Percentiles rank a stretch among this genome's conserved stretches.
Conservation (phyloP, 176 grass and related monocot genomes). For the Canna indica region DNA sequence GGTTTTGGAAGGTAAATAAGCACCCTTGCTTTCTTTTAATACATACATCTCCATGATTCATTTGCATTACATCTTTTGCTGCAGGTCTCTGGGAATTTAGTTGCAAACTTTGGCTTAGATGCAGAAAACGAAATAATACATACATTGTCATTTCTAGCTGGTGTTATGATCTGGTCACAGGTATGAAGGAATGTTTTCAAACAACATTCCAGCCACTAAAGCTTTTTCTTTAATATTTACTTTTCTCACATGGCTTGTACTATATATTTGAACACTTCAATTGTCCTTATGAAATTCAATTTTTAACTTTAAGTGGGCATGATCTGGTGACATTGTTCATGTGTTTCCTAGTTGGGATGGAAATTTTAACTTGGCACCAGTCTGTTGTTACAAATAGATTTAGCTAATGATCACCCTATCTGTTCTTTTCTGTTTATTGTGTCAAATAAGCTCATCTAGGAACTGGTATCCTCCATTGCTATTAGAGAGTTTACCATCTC, state of each 20-base stretch:
- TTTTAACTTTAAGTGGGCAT: not conserved
- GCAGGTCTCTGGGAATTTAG: slow-evolving; percentile 64
- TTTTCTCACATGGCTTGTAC: not conserved
- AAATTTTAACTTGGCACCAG: not conserved
- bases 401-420: no score
- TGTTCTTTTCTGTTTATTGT: no score
- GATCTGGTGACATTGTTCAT: not conserved
- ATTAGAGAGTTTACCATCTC: no score
- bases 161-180: slow-evolving; percentile 98
- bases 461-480: no score
- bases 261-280: not conserved
- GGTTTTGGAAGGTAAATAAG: slow-evolving; percentile 84
- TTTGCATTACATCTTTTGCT: slow-evolving; percentile 17
- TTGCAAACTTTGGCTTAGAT: slow-evolving; percentile 51
- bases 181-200: slow-evolving; percentile 24
- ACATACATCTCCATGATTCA: no score
- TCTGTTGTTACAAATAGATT: not conserved
- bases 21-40: slow-evolving; percentile 12
- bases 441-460: no score
- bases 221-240: not conserved
- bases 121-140: slow-evolving; percentile 86
- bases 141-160: slow-evolving; percentile 92
- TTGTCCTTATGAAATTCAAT: not conserved
- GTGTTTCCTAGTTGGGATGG: not conserved
- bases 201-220: not conserved